These are phyloP conservation scores for Coccomyxa sp. DNA, from an alignment of 139 green algal species.

Conservation along the genomic window DNA sequence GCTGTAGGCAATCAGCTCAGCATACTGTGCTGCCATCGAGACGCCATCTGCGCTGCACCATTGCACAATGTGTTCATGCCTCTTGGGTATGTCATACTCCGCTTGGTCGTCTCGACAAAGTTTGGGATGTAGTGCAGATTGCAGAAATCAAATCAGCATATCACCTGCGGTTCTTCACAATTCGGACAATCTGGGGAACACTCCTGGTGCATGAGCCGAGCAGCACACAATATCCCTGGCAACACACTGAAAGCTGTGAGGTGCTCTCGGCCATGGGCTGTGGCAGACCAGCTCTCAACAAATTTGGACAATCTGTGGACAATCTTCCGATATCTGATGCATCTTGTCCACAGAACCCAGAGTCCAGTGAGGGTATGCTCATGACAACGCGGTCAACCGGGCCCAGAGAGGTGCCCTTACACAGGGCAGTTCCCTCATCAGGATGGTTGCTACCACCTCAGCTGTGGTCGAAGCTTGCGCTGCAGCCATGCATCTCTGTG, in stretches of 20 bases:
- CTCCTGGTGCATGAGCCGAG: slow-evolving; percentile 55
- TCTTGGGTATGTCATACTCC: no score
- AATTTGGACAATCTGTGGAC: no score
- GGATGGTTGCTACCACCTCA: no score
- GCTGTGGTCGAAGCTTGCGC: no score
- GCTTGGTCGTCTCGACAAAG: neutral
- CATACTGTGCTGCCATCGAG: slow-evolving; percentile 47
- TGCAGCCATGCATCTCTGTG: no score
- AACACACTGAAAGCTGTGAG: neutral
- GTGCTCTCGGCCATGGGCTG: neutral
- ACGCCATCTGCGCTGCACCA: slow-evolving; percentile 53
- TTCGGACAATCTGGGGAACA: slow-evolving; percentile 60
- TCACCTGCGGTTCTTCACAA: slow-evolving; percentile 38
- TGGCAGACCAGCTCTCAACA: neutral
- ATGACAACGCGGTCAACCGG: neutral
- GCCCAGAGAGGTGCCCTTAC: neutral
- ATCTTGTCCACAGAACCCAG: no score
- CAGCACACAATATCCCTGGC: slow-evolving; percentile 37
- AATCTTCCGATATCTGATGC: no score
- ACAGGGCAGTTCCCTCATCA: no score
- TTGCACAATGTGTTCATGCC: neutral
- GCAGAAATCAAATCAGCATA: slow-evolving; percentile 3
- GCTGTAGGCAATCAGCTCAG: slow-evolving; percentile 66
- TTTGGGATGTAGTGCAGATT: neutral
- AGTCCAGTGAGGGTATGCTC: no score